A percentile compares a stretch with the other conserved stretches of the same genome.
Evolutionary conservation across 2,329 filamentous ascomycete genomes (phyloP).

Genomic region (Botrytis cinerea): DNA sequence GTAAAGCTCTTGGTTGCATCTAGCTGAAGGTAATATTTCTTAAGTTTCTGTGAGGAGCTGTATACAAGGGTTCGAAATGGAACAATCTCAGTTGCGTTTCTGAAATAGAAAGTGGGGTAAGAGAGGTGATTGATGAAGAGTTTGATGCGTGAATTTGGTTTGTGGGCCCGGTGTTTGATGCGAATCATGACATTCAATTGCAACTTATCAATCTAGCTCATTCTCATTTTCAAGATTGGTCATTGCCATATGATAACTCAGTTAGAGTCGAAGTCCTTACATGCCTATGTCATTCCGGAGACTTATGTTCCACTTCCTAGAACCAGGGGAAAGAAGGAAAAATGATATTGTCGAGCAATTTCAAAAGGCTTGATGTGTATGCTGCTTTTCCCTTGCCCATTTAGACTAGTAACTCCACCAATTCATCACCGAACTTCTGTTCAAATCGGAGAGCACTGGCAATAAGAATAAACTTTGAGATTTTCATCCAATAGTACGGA

Average conservation of each 20-base stretch:
- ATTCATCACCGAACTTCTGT: not conserved
- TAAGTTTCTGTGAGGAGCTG: not conserved
- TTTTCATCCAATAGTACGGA: not conserved
- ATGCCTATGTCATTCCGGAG: not conserved
- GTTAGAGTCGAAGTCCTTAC: not conserved
- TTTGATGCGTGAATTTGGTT: not conserved
- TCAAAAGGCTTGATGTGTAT: not conserved
- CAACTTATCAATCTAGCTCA: not conserved
- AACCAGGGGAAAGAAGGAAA: not conserved
- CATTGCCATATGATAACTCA: not conserved
- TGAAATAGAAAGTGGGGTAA: not conserved
- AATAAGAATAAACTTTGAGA: not conserved
- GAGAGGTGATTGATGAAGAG: not conserved
- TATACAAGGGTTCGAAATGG: not conserved
- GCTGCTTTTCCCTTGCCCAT: not conserved
- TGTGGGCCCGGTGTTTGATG: not conserved
- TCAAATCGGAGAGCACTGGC: not conserved
- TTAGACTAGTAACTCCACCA: accelerated
- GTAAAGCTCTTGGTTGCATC: not conserved
- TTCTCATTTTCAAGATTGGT: not conserved
- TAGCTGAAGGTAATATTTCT: not conserved
- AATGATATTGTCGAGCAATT: not conserved
- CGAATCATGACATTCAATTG: not conserved
- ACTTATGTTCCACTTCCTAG: not conserved
- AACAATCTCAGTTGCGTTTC: accelerated